These are phyloP conservation scores for Sambucus nigra DNA, from an alignment of 129 eudicot species.

Conservation along the genomic window DNA sequence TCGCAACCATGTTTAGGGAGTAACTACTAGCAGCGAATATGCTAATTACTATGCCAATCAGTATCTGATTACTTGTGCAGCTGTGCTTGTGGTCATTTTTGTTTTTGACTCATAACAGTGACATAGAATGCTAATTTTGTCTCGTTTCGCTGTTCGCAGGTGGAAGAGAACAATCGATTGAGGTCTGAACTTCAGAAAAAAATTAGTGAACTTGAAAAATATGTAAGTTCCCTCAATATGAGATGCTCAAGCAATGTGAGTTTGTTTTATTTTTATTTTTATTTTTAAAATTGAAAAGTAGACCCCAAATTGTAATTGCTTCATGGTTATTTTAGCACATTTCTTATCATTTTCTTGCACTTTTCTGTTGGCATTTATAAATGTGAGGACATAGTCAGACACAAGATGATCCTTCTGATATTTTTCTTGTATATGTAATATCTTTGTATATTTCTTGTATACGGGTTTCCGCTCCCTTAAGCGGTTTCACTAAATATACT, in stretches of 20 bases:
- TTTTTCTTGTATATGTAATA: neutral
- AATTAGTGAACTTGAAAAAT: slow-evolving; percentile 56
- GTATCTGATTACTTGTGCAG: too few species aligned
- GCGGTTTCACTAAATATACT: too few species aligned
- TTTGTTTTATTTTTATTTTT: neutral
- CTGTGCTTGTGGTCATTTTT: too few species aligned
- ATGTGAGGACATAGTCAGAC: neutral
- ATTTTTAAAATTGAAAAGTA: neutral
- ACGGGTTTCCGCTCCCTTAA: too few species aligned
- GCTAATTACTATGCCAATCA: too few species aligned
- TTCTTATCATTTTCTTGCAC: neutral
- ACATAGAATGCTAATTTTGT: slow-evolving; percentile 8
- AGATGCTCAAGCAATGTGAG: neutral
- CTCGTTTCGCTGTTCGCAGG: slow-evolving; percentile 31
- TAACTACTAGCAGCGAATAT: too few species aligned
- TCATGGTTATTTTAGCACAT: neutral
- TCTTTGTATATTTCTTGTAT: too few species aligned
- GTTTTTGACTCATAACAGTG: neutral
- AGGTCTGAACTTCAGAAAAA: slow-evolving; percentile 65
- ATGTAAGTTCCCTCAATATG: slow-evolving; percentile 32
- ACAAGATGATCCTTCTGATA: too few species aligned
- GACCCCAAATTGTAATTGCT: neutral
- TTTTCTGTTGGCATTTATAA: neutral
- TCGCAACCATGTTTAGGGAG: too few species aligned
- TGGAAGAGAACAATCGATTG: slow-evolving; percentile 75